Evolutionary conservation across 2,329 filamentous ascomycete species (phyloP).

Genomic region (Aspergillus texensis): DNA sequence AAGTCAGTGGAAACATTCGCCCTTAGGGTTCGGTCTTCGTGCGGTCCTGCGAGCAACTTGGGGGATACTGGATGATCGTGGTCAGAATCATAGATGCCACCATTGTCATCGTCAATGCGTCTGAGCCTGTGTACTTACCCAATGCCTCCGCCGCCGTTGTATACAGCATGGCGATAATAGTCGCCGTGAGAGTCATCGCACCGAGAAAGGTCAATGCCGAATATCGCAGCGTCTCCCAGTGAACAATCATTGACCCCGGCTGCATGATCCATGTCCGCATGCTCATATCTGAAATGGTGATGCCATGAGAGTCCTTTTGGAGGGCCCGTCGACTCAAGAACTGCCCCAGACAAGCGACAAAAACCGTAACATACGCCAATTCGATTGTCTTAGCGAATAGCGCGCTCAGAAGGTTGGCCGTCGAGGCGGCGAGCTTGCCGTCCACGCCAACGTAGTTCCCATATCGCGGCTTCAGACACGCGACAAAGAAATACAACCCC

Average conservation of each 20-base stretch:
- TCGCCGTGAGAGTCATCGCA: conserved; percentile 63
- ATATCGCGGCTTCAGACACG: conserved; percentile 64
- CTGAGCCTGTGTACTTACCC: conserved; percentile 34
- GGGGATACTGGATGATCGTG: conserved; percentile 59
- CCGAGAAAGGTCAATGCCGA: conserved; percentile 68
- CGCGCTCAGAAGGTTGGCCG: conserved; percentile 68
- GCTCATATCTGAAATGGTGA: conserved; percentile 74
- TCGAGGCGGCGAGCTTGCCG: conserved; percentile 59
- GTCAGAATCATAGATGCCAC: background rate
- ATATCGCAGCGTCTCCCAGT: conserved; percentile 66
- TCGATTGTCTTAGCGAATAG: conserved; percentile 77
- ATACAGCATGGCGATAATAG: conserved; percentile 70
- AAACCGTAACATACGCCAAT: conserved; percentile 75
- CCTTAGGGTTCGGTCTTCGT: conserved; percentile 53
- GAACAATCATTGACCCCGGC: conserved; percentile 72
- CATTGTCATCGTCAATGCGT: background rate
- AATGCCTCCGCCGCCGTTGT: conserved; percentile 76
- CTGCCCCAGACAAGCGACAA: conserved; percentile 75
- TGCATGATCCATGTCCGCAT: conserved; percentile 77
- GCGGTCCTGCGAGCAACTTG: conserved; percentile 63
- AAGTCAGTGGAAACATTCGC: conserved; percentile 65
- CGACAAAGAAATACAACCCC: conserved; percentile 62
- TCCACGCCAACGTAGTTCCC: conserved; percentile 55
- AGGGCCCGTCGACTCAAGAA: conserved; percentile 71
- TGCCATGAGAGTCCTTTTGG: conserved; percentile 60